Evolutionary conservation across 805 yeast species (phyloP).

Genomic region (Candida insectorum): DNA sequence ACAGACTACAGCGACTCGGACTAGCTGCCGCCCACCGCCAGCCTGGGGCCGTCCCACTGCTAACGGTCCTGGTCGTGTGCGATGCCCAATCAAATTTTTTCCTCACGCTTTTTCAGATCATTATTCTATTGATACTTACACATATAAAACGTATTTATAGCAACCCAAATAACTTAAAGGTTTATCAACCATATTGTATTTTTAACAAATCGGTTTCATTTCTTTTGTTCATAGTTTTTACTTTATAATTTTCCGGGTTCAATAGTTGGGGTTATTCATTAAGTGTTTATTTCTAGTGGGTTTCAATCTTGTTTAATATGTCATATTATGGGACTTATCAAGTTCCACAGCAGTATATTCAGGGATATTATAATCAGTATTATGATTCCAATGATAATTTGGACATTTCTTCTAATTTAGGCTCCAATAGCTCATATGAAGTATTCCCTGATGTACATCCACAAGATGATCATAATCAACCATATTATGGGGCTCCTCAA

Average conservation of each 20-base stretch:
- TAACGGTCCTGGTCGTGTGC: too few species aligned
- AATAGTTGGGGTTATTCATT: neutral
- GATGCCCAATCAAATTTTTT: too few species aligned
- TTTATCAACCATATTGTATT: too few species aligned
- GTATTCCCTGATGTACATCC: conserved; percentile 6
- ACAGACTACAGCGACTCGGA: conserved; percentile 6
- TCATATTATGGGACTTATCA: conserved; percentile 42
- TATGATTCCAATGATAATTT: conserved; percentile 10
- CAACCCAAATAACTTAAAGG: too few species aligned
- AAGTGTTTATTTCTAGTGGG: neutral
- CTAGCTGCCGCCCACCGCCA: too few species aligned
- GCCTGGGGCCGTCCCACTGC: too few species aligned
- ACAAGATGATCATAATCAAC: conserved; percentile 1
- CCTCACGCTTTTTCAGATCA: too few species aligned
- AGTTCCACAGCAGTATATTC: conserved; percentile 37
- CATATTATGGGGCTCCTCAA: neutral
- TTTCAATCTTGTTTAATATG: conserved; percentile 20
- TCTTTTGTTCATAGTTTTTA: conserved; percentile 1
- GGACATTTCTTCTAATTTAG: conserved; percentile 5
- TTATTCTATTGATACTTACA: too few species aligned
- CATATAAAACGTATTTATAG: too few species aligned
- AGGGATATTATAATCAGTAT: conserved; percentile 32
- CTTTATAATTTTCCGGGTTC: neutral
- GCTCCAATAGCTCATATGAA: conserved; percentile 8
- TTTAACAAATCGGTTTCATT: too few species aligned